Percentiles rank a stretch among this genome's conserved stretches.
Conservation (phyloP, 192 early-diverging fungal genomes). For the Mortierella antarctica region DNA sequence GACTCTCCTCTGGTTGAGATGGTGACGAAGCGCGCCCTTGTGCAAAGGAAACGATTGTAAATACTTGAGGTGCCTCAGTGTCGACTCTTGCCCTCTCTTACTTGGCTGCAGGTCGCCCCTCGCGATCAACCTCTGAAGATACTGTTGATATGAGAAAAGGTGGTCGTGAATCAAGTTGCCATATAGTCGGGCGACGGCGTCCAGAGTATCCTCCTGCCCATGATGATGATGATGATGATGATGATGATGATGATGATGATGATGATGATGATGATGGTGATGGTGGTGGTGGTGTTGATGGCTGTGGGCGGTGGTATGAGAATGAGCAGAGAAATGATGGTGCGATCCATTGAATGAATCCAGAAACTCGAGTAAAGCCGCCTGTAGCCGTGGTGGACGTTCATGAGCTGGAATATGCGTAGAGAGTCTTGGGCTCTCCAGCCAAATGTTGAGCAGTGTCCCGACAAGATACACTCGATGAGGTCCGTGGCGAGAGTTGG, state of each 20-base stretch:
- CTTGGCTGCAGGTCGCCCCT: constrained; percentile 60
- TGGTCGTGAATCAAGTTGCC: constrained; percentile 63
- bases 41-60: constrained; percentile 59
- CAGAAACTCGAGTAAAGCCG: constrained; percentile 62
- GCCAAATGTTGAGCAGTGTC: constrained; percentile 57
- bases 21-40: constrained; percentile 36
- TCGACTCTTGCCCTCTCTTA: constrained; percentile 43
- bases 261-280: not conserved
- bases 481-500: constrained; percentile 55
- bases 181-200: constrained; percentile 58
- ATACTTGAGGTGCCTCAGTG: constrained; percentile 57
- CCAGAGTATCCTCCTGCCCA: constrained; percentile 34
- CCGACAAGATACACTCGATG: constrained; percentile 60
- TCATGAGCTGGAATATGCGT: constrained; percentile 19
- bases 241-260: constrained; percentile 1
- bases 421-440: constrained; percentile 27
- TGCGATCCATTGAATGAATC: constrained; percentile 53
- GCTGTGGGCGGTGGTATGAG: not conserved
- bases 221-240: constrained; percentile 18
- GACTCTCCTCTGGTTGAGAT: constrained; percentile 63
- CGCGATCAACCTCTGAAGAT: constrained; percentile 66
- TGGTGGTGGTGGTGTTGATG: not conserved
- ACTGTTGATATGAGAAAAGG: constrained; percentile 69
- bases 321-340: not conserved
- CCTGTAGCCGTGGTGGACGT: constrained; percentile 50